Evolutionary conservation across 768 basidiomycete genomes (phyloP).

Genomic region (Trametes sanguinea): DNA sequence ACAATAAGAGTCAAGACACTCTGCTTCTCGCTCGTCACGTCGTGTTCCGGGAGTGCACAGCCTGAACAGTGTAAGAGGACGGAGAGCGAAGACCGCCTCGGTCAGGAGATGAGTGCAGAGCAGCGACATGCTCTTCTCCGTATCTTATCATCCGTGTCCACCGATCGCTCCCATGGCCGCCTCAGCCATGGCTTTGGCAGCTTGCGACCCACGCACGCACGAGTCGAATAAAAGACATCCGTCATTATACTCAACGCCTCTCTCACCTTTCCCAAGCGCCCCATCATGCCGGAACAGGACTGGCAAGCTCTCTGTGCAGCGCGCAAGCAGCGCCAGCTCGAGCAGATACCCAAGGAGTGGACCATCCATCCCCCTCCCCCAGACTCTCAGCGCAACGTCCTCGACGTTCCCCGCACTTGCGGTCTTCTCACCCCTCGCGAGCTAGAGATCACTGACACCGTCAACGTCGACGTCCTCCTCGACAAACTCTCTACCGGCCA

Average conservation of each 20-base stretch:
- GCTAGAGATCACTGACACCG: conserved; percentile 59
- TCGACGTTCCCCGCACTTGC: conserved; percentile 52
- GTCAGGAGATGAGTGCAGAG: not conserved
- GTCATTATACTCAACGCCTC: conserved; percentile 1
- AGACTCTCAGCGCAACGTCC: conserved; percentile 51
- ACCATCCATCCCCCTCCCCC: conserved; percentile 50
- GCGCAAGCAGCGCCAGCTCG: conserved; percentile 54
- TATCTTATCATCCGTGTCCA: conserved; percentile 5
- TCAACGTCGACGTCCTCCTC: conserved; percentile 49
- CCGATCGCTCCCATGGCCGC: not conserved
- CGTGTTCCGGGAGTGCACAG: no score
- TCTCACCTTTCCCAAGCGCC: not conserved
- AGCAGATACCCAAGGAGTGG: conserved; percentile 68
- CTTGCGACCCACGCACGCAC: no score
- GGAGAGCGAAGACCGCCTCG: conserved; percentile 1
- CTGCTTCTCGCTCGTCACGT: no score
- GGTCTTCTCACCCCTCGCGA: conserved; percentile 60
- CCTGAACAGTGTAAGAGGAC: not conserved
- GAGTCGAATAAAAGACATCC: no score
- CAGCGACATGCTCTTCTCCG: not conserved
- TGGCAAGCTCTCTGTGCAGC: conserved; percentile 58
- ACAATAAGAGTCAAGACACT: no score
- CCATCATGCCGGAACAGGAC: conserved; percentile 16
- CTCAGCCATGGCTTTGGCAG: no score
- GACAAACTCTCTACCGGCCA: conserved; percentile 50